Percentiles rank a stretch among this genome's conserved stretches.
Evolutionary conservation across 2,329 filamentous ascomycete species (phyloP).

Genomic region (Botrytis medusae): DNA sequence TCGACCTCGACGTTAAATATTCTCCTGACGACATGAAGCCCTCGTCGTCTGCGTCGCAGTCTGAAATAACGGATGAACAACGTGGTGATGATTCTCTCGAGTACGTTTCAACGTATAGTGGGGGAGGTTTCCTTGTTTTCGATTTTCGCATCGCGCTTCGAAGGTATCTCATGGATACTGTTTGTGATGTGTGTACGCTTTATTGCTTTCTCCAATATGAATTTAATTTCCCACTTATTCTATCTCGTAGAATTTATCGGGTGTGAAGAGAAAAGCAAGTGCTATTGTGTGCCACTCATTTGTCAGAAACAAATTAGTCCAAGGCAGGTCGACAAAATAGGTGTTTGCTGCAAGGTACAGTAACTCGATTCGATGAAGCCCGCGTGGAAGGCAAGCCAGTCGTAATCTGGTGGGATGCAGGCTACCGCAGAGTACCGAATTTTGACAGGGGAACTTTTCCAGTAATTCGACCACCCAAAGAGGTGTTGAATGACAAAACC

Average conservation of each 20-base stretch:
- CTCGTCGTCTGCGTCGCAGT: slow-evolving; percentile 50
- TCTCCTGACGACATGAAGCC: slow-evolving; percentile 50
- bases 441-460: slow-evolving; percentile 28
- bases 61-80: slow-evolving; percentile 39
- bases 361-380: slow-evolving; percentile 25
- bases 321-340: slow-evolving; percentile 26
- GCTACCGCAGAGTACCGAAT: slow-evolving; percentile 35
- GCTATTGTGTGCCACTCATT: slow-evolving; percentile 35
- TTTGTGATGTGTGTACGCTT: slow-evolving; percentile 47
- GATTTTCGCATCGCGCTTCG: slow-evolving; percentile 41
- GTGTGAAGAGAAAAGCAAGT: slow-evolving; percentile 25
- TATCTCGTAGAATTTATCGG: slow-evolving; percentile 21
- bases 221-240: slow-evolving; percentile 13
- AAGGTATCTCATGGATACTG: slow-evolving; percentile 51
- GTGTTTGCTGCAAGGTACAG: slow-evolving; percentile 30
- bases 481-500: slow-evolving; percentile 27
- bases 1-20: slow-evolving; percentile 40
- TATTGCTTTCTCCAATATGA: slow-evolving; percentile 17
- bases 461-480: slow-evolving; percentile 26
- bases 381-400: slow-evolving; percentile 31
- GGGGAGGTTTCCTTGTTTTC: slow-evolving; percentile 39
- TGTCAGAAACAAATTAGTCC: slow-evolving; percentile 27
- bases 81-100: slow-evolving; percentile 38
- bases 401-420: slow-evolving; percentile 35
- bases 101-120: slow-evolving; percentile 34